These are phyloP conservation scores for Ammopiptanthus mongolicus DNA, from an alignment of 306 rosid species.

Conservation along the genomic window DNA sequence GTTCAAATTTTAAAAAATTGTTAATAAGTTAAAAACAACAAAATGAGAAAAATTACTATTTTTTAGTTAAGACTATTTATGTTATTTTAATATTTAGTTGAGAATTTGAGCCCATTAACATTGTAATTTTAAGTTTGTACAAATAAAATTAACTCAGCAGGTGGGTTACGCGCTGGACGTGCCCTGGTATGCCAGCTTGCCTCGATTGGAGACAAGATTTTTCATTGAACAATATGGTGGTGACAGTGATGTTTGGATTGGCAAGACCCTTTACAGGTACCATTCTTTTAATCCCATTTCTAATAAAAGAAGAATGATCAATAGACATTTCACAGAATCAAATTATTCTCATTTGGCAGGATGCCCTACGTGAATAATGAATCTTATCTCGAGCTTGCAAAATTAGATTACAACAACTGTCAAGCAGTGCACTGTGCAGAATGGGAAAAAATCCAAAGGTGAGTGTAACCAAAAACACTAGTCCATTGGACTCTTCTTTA, in stretches of 20 bases:
- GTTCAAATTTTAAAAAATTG: too few relatives aligned
- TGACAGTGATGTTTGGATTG: conserved; percentile 75
- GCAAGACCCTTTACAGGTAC: conserved; percentile 87
- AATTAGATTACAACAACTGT: conserved; percentile 68
- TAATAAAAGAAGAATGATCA: not conserved
- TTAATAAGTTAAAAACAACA: not conserved
- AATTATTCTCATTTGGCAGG: conserved; percentile 29
- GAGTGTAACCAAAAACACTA: not conserved
- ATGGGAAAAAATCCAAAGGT: conserved; percentile 69
- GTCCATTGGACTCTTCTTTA: not conserved
- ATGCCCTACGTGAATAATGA: conserved; percentile 68
- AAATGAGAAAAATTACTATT: not conserved
- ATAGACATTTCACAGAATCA: too few relatives aligned
- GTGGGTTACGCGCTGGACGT: conserved; percentile 66
- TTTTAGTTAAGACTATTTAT: not conserved
- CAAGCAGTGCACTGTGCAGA: conserved; percentile 59
- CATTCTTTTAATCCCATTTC: not conserved
- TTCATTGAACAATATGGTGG: conserved; percentile 82
- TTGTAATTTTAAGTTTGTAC: not conserved
- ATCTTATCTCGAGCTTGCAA: conserved; percentile 68
- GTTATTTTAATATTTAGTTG: not conserved
- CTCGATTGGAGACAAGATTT: conserved; percentile 70
- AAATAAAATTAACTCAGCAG: conserved; percentile 26
- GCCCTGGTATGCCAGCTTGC: conserved; percentile 81
- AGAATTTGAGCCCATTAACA: not conserved